Evolutionary conservation across 1,284 basidiomycete species (phyloP).

Genomic region (Marasmius tenuissimus): DNA sequence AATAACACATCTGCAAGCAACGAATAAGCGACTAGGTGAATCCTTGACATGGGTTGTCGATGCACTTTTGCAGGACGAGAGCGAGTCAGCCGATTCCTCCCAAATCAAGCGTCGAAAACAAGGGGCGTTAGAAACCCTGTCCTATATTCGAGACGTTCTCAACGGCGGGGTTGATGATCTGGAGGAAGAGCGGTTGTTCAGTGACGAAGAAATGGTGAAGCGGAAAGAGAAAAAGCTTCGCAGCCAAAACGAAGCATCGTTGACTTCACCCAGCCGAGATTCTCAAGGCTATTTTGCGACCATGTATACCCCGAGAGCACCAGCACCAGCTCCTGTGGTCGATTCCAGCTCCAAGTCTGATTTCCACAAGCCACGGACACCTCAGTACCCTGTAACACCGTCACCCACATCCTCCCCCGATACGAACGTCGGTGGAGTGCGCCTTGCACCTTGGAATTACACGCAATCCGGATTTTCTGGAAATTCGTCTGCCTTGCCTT

Average conservation of each 20-base stretch:
- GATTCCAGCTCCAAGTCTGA: constrained; percentile 14
- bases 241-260: constrained; percentile 15
- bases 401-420: constrained; percentile 6
- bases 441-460: constrained; percentile 51
- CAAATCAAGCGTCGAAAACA: constrained; percentile 47
- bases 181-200: constrained; percentile 64
- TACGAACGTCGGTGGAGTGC: constrained; percentile 14
- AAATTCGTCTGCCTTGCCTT: constrained; percentile 29
- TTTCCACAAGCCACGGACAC: not conserved
- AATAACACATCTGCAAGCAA: constrained; percentile 45
- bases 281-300: constrained; percentile 6
- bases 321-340: constrained; percentile 17
- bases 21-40: constrained; percentile 64
- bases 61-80: constrained; percentile 59
- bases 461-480: constrained; percentile 52
- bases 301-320: constrained; percentile 17
- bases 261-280: not conserved
- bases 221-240: constrained; percentile 20
- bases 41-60: constrained; percentile 73
- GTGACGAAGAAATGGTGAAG: constrained; percentile 46
- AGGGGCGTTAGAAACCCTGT: constrained; percentile 70
- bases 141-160: constrained; percentile 75
- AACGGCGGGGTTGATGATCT: constrained; percentile 50
- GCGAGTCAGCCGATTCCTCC: constrained; percentile 37
- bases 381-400: constrained; percentile 4